phyloP scores from a whole-genome alignment of 2,329 filamentous ascomycete genomes.

The Diaporthe velutina region DNA sequence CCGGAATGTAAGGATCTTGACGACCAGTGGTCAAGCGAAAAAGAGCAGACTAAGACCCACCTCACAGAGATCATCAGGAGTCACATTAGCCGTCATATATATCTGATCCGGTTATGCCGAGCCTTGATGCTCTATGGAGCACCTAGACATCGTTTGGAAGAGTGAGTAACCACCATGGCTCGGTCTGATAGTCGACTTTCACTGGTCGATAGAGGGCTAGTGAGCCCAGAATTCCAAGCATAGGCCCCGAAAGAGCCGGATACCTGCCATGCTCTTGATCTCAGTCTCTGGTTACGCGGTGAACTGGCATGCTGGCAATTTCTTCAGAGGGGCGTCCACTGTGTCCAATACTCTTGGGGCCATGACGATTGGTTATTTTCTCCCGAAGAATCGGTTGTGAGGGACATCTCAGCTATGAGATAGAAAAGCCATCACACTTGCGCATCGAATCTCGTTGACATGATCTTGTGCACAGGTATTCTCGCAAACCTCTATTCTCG shows the following conservation, averaged over 20 bases:
- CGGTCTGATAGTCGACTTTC: too few relatives aligned
- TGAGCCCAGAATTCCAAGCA: too few relatives aligned
- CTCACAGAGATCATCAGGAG: neutral
- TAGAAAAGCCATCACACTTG: too few relatives aligned
- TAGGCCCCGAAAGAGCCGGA: neutral
- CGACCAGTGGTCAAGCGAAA: constrained; percentile 1
- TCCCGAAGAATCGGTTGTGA: neutral
- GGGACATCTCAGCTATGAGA: neutral
- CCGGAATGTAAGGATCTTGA: neutral
- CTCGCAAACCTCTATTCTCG: neutral
- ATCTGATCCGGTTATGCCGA: neutral
- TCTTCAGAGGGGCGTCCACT: neutral
- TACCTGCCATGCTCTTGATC: constrained; percentile 6
- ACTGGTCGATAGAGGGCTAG: too few relatives aligned
- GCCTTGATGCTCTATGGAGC: constrained; percentile 5
- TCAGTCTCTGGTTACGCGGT: neutral
- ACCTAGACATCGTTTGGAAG: neutral
- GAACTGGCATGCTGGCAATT: neutral
- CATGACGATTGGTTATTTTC: neutral
- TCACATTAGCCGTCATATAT: neutral
- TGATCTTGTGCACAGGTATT: neutral
- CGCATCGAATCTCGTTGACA: neutral
- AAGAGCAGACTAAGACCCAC: constrained; percentile 2
- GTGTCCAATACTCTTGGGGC: neutral
- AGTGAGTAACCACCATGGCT: neutral